phyloP scores from a whole-genome alignment of 106 monocot species.

The Apostasia ramifera region DNA sequence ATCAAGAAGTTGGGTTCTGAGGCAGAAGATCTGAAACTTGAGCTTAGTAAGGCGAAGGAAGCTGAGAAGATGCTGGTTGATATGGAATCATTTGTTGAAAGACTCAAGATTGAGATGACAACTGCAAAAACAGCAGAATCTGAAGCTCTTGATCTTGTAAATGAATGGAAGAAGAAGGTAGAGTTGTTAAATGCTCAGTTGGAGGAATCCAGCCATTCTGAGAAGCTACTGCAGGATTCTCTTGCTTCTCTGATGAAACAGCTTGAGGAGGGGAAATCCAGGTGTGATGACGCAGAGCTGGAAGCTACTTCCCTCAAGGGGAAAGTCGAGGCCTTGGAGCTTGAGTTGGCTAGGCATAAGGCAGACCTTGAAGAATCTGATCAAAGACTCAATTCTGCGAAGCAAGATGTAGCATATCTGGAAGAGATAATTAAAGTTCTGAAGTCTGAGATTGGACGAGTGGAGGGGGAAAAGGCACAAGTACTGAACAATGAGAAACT shows the following conservation, averaged over 20 bases:
- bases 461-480: conserved; percentile 2
- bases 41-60: conserved; percentile 32
- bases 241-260: conserved; percentile 12
- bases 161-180: conserved; percentile 45
- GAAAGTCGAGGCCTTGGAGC: conserved; percentile 34
- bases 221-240: conserved; percentile 15
- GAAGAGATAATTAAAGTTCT: conserved; percentile 18
- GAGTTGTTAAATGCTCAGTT: conserved; percentile 20
- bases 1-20: conserved; percentile 35
- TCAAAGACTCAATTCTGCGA: conserved; percentile 19
- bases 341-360: conserved; percentile 25
- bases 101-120: conserved; percentile 20
- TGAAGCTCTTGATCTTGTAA: conserved; percentile 17
- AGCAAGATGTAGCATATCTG: conserved; percentile 25
- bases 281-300: conserved; percentile 15
- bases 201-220: conserved; percentile 28
- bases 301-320: conserved; percentile 28
- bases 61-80: conserved; percentile 30
- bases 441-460: conserved; percentile 12
- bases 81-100: conserved; percentile 26
- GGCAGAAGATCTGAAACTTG: conserved; percentile 25
- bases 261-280: conserved; percentile 24
- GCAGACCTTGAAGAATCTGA: conserved; percentile 27
- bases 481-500: conserved; percentile 6
- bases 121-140: conserved; percentile 35